phyloP scores from a whole-genome alignment of 1,139 yeast genomes.

The Taphrina communis region DNA sequence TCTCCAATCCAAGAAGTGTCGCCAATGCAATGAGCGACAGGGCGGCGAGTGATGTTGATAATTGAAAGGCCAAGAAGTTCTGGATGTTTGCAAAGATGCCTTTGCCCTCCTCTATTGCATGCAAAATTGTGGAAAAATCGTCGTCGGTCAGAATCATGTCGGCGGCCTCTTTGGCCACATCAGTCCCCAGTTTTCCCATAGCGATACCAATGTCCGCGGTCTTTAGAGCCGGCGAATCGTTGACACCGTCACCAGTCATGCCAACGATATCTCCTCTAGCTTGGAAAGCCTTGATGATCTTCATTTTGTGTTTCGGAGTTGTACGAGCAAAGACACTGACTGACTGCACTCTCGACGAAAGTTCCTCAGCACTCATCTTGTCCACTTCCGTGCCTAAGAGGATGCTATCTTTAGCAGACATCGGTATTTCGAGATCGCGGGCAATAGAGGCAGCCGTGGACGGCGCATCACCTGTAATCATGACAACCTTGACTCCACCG shows the following conservation, averaged over 20 bases:
- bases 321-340: constrained; percentile 95
- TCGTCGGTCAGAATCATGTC: constrained; percentile 98
- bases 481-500: constrained; percentile 93
- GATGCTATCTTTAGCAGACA: constrained; percentile 65
- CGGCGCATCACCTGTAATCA: constrained; percentile 97
- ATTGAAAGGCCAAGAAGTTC: constrained; percentile 89
- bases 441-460: constrained; percentile 93
- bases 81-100: constrained; percentile 94
- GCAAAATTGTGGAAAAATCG: constrained; percentile 88
- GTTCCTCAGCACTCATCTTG: constrained; percentile 67
- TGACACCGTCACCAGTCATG: constrained; percentile 99
- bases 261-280: constrained; percentile 94
- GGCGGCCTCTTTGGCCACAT: constrained; percentile 97
- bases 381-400: constrained; percentile 86
- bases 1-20: constrained; percentile 84
- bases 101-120: constrained; percentile 95
- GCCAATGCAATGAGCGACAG: constrained; percentile 84
- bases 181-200: constrained; percentile 97
- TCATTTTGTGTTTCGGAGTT: constrained; percentile 92
- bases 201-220: constrained; percentile 97
- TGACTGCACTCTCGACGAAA: constrained; percentile 74
- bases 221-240: constrained; percentile 98
- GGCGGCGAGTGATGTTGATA: constrained; percentile 95
- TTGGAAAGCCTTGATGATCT: constrained; percentile 89
- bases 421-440: constrained; percentile 87